Conservation (phyloP, 2,329 filamentous ascomycete species). For the Neurospora sp. region DNA sequence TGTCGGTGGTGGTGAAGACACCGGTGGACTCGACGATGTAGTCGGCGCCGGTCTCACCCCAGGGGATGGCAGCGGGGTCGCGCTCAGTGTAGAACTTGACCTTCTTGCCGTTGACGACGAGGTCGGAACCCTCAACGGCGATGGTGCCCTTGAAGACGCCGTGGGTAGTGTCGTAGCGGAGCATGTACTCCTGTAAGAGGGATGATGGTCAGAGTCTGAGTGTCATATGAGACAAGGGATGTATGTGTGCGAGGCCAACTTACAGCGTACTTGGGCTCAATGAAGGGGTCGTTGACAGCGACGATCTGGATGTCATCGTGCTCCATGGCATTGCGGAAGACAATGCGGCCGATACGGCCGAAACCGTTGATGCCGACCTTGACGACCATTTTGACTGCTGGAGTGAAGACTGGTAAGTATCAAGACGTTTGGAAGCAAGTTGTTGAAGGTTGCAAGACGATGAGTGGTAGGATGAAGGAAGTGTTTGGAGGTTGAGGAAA, state of each 20-base stretch:
- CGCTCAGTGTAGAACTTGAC: constrained; percentile 91
- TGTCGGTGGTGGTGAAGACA: constrained; percentile 98
- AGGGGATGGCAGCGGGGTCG: constrained; percentile 84
- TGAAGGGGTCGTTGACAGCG: constrained; percentile 99
- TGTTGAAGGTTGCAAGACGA: not conserved
- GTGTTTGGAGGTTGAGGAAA: not conserved
- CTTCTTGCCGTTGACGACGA: constrained; percentile 88
- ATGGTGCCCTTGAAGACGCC: constrained; percentile 92
- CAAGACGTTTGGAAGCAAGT: not conserved
- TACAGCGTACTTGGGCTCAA: constrained; percentile 95
- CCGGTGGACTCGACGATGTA: constrained; percentile 97
- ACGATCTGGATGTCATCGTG: constrained; percentile 84
- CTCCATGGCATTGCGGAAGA: constrained; percentile 96
- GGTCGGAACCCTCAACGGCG: constrained; percentile 57
- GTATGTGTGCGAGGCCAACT: constrained; percentile 32
- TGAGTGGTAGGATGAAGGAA: not conserved
- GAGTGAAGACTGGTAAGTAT: not conserved
- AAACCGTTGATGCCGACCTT: constrained; percentile 99
- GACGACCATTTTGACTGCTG: constrained; percentile 38
- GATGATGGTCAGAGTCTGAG: constrained; percentile 21
- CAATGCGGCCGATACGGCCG: constrained; percentile 97
- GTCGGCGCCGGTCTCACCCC: constrained; percentile 74
- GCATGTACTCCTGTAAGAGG: constrained; percentile 77
- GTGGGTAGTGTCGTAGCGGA: constrained; percentile 98
- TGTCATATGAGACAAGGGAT: not conserved